Percentiles rank a stretch among this genome's conserved stretches.
Conservation (phyloP, 805 yeast species). For the Cyberlindnera misumaiensis region DNA sequence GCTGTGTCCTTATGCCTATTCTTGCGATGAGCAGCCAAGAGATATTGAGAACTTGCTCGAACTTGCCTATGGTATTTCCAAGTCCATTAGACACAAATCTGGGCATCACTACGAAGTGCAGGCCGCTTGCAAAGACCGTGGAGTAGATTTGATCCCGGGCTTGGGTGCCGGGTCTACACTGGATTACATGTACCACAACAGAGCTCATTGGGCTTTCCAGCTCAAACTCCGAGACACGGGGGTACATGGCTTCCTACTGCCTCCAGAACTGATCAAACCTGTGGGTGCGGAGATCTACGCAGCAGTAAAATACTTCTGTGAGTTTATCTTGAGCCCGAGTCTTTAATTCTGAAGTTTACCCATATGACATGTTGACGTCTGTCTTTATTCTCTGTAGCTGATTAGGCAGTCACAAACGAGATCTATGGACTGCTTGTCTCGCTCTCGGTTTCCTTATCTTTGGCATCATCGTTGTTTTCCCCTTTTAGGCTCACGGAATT, state of each 20-base stretch:
- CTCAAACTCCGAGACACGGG: constrained; percentile 78
- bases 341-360: too few relatives aligned
- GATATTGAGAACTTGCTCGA: constrained; percentile 79
- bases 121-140: constrained; percentile 76
- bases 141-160: constrained; percentile 65
- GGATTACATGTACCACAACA: constrained; percentile 78
- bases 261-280: constrained; percentile 60
- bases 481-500: too few relatives aligned
- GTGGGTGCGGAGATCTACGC: constrained; percentile 72
- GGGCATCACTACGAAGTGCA: constrained; percentile 64
- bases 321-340: constrained; percentile 34
- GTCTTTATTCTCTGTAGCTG: too few relatives aligned
- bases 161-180: constrained; percentile 75
- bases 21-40: constrained; percentile 66
- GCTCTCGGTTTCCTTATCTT: too few relatives aligned
- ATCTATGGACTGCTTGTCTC: too few relatives aligned
- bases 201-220: constrained; percentile 81
- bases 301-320: constrained; percentile 60
- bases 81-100: constrained; percentile 56
- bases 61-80: constrained; percentile 73
- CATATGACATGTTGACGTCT: too few relatives aligned
- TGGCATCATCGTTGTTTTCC: too few relatives aligned
- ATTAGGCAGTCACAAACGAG: too few relatives aligned
- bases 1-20: constrained; percentile 74
- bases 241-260: constrained; percentile 74